Evolutionary conservation across 192 early-diverging fungal genomes (phyloP), one percentile per base, ranked within the genome.

Genomic region (Rhizophagus clarus): DNA sequence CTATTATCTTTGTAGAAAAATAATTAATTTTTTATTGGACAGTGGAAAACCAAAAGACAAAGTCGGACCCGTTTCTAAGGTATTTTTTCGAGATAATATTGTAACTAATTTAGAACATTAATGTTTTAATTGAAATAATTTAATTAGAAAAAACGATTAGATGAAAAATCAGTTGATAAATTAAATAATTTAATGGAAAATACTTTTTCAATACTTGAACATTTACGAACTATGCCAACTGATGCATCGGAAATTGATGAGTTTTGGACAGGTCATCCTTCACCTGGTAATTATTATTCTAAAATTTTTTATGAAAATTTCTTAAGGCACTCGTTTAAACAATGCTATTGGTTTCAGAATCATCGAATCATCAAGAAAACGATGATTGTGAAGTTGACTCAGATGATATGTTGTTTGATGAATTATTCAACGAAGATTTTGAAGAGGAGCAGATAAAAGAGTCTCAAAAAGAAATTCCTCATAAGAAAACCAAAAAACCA

Each of bases 231-330:
- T 3, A 86, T 91, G 86, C 91, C 93, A 0, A 89, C 87, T 24
- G 83, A 86, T 5, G 80, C 74, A 40, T 84, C 82, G 11, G 88
- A 89, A 49, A 81, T 91, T 56, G 87, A 90, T 61, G 86, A 90
- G 45, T 89, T 92, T 81, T 95, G 94, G 93, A 83, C 84, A n/a
- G 83, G 82, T 3, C 86, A 88, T 76, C 90, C 88, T 29, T 81
- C 82, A 64, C 81, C 84, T 37, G 80, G 85, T 86, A 83, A 42
- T 24, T 15, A 45, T 45, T 45, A 8, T 40, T 40, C 2, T 40
- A 12, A 45, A 12, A 45, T 45, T 45, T 45, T 45, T 12, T 45
- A 45, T 45, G 42, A 45, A 45, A 12, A 0, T 42, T 42, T 42
- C 5, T 45, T 45, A 45, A 45, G 42, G 42, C 42, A 45, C 2